phyloP scores from a whole-genome alignment of 140 eudicot genomes.

The Oenanthe javanica region DNA sequence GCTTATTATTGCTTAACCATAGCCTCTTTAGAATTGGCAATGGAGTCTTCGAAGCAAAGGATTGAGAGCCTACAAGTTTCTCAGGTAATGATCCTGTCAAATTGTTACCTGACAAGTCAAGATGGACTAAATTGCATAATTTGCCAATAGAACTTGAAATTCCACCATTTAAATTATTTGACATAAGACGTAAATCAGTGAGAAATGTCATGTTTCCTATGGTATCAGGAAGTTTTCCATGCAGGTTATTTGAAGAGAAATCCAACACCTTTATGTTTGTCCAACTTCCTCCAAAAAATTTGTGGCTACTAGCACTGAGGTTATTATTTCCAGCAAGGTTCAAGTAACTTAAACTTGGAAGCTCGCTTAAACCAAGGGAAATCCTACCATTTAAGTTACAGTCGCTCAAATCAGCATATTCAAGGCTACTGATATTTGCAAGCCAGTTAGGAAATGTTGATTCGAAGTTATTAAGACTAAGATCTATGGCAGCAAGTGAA shows the following conservation, averaged over 20 bases:
- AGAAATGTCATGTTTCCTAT: slow-evolving; percentile 38
- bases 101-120: slow-evolving; percentile 32
- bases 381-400: slow-evolving; percentile 10
- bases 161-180: slow-evolving; percentile 31
- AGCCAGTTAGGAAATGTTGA: slow-evolving; percentile 39
- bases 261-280: slow-evolving; percentile 28
- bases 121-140: slow-evolving; percentile 27
- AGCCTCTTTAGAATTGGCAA: slow-evolving; percentile 25
- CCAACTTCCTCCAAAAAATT: slow-evolving; percentile 34
- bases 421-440: slow-evolving; percentile 28
- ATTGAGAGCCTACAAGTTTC: slow-evolving; percentile 25
- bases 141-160: slow-evolving; percentile 35
- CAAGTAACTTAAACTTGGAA: slow-evolving; percentile 26
- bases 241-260: slow-evolving; percentile 33
- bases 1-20: slow-evolving; percentile 22
- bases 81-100: slow-evolving; percentile 37
- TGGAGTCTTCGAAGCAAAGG: slow-evolving; percentile 18
- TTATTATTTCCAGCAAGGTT: slow-evolving; percentile 31
- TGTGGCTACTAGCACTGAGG: slow-evolving; percentile 28
- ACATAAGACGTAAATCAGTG: slow-evolving; percentile 16
- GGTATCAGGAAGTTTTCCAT: slow-evolving; percentile 35
- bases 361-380: slow-evolving; percentile 25
- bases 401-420: slow-evolving; percentile 19
- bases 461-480: slow-evolving; percentile 21
- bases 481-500: slow-evolving; percentile 34